These are phyloP conservation scores for Naganishia antarctica DNA, from an alignment of 768 basidiomycete genomes.

Conservation along the genomic window DNA sequence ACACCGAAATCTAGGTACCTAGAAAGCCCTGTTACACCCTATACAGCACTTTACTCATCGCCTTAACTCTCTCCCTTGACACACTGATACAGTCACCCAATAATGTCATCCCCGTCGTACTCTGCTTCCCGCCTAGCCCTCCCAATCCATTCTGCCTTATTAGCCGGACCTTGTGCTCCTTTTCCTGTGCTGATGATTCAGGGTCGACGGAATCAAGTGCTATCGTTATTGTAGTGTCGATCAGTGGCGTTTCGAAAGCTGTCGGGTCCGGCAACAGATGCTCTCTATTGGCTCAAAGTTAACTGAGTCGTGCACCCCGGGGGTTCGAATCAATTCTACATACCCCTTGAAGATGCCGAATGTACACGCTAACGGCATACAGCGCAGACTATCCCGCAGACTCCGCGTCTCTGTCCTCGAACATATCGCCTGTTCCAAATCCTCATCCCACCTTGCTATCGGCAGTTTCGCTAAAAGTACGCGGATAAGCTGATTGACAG, in stretches of 20 bases:
- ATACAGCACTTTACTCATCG: constrained; percentile 36
- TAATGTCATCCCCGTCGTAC: constrained; percentile 40
- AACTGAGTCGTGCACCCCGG: too few species aligned
- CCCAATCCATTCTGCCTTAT: constrained; percentile 44
- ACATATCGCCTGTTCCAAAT: constrained; percentile 62
- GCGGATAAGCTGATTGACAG: background rate
- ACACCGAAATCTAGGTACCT: background rate
- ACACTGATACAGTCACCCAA: constrained; percentile 39
- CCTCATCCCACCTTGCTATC: constrained; percentile 65
- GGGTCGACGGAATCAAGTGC: constrained; percentile 36
- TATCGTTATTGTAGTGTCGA: constrained; percentile 58
- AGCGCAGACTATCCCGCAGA: constrained; percentile 31
- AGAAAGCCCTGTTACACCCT: background rate
- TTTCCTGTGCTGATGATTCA: background rate
- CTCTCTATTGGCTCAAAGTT: too few species aligned
- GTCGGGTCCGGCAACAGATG: constrained; percentile 68
- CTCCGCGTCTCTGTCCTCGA: constrained; percentile 48
- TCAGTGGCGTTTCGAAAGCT: constrained; percentile 81
- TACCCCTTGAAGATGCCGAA: constrained; percentile 82
- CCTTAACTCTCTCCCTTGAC: constrained; percentile 35
- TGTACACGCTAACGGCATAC: constrained; percentile 54
- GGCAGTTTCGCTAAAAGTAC: constrained; percentile 53
- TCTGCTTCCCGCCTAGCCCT: constrained; percentile 30
- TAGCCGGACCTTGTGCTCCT: constrained; percentile 32
- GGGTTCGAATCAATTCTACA: constrained; percentile 50